Evolutionary conservation across 345 rosid genomes (phyloP).

Genomic region (Pseudoturritis turrita): DNA sequence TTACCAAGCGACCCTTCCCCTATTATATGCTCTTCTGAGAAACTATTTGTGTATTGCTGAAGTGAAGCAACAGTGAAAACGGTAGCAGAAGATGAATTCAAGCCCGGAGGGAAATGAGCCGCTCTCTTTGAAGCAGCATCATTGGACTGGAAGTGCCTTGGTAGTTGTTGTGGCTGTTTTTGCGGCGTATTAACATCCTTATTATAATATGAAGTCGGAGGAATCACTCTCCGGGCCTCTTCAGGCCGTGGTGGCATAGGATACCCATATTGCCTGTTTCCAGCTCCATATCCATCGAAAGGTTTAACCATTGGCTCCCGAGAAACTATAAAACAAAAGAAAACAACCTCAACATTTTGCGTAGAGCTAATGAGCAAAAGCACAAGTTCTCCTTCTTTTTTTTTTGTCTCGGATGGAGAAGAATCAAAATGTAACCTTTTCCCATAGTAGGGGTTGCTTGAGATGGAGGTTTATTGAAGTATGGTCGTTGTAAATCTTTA

Average conservation of each 20-base stretch:
- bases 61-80: conserved; percentile 70
- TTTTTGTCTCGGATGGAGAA: background rate
- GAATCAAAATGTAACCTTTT: conserved; percentile 42
- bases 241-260: conserved; percentile 34
- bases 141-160: conserved; percentile 23
- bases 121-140: conserved; percentile 45
- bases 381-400: background rate
- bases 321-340: conserved; percentile 39
- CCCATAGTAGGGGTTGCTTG: conserved; percentile 24
- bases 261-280: conserved; percentile 32
- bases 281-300: conserved; percentile 39
- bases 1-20: conserved; percentile 80
- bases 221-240: conserved; percentile 31
- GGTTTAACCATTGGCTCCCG: conserved; percentile 38
- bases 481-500: conserved; percentile 30
- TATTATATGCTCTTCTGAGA: conserved; percentile 64
- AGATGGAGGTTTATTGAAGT: conserved; percentile 35
- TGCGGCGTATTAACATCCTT: conserved; percentile 23
- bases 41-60: conserved; percentile 78
- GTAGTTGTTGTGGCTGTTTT: conserved; percentile 49
- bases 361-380: background rate
- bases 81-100: conserved; percentile 35
- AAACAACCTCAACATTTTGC: background rate
- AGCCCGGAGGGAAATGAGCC: conserved; percentile 34
- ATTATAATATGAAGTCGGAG: conserved; percentile 31